These are phyloP conservation scores for Vachellia collinsii DNA, from an alignment of 306 rosid species.

Conservation along the genomic window DNA sequence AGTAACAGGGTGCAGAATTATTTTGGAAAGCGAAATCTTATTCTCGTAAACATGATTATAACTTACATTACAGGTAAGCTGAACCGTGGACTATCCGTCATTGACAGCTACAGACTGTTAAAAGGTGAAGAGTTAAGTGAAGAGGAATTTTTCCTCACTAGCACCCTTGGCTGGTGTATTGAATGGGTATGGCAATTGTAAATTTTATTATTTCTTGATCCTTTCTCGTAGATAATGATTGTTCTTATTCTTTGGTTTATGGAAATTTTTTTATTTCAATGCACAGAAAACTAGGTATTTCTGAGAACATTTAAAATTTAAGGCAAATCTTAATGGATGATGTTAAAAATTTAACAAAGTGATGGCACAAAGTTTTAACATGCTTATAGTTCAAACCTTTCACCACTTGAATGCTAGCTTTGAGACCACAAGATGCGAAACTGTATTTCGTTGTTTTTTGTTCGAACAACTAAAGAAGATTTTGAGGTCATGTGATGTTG, in stretches of 20 bases:
- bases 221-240: background rate
- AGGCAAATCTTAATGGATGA: background rate
- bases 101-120: slow-evolving; percentile 57
- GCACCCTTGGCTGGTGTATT: slow-evolving; percentile 71
- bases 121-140: slow-evolving; percentile 52
- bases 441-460: background rate
- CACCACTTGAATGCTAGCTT: background rate
- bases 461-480: slow-evolving; percentile 12
- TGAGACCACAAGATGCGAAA: background rate
- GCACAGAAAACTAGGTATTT: background rate
- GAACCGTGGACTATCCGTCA: slow-evolving; percentile 65
- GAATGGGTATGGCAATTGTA: slow-evolving; percentile 54
- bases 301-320: background rate
- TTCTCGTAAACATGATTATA: slow-evolving; percentile 29
- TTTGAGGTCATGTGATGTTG: background rate
- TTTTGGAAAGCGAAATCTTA: slow-evolving; percentile 13
- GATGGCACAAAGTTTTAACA: background rate
- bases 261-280: background rate
- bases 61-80: slow-evolving; percentile 57
- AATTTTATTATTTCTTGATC: slow-evolving; percentile 6
- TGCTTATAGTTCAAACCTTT: background rate
- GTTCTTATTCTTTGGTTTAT: background rate
- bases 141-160: slow-evolving; percentile 59
- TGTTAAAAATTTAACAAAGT: background rate
- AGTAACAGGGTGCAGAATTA: slow-evolving; percentile 10